These are phyloP conservation scores for Neonectria magnoliae DNA, from an alignment of 2,329 filamentous ascomycete species.

Conservation along the genomic window DNA sequence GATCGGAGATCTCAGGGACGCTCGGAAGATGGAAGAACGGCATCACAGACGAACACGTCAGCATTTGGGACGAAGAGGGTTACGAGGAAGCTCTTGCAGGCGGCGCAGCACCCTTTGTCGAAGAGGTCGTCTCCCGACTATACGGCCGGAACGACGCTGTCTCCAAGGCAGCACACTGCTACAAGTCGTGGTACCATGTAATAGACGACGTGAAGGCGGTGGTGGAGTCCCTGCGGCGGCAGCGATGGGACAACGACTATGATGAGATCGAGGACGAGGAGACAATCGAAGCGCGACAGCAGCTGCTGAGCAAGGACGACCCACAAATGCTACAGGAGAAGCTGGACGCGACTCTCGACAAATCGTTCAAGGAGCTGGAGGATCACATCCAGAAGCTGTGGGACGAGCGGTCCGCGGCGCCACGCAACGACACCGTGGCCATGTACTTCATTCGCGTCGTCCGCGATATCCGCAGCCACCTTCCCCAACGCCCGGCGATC, in stretches of 20 bases:
- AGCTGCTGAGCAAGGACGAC: conserved; percentile 77
- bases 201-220: conserved; percentile 73
- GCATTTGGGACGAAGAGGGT: conserved; percentile 74
- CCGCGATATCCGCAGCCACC: conserved; percentile 75
- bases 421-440: conserved; percentile 62
- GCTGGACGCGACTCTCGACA: conserved; percentile 64
- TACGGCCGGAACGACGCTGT: conserved; percentile 78
- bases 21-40: conserved; percentile 69
- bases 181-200: conserved; percentile 77
- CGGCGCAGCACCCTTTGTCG: conserved; percentile 74
- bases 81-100: conserved; percentile 72
- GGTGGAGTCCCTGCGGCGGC: conserved; percentile 71
- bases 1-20: conserved; percentile 69
- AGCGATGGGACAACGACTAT: conserved; percentile 80
- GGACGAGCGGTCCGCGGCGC: conserved; percentile 54
- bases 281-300: conserved; percentile 72
- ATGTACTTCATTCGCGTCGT: conserved; percentile 78
- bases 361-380: conserved; percentile 68
- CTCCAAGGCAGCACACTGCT: conserved; percentile 68
- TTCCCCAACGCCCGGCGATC: conserved; percentile 64
- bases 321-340: conserved; percentile 69
- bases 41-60: conserved; percentile 59
- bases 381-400: conserved; percentile 63
- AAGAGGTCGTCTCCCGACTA: conserved; percentile 73
- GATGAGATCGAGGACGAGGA: conserved; percentile 80